These are phyloP conservation scores for Metschnikowia lochheadii DNA, from an alignment of 805 yeast species.

Conservation along the genomic window DNA sequence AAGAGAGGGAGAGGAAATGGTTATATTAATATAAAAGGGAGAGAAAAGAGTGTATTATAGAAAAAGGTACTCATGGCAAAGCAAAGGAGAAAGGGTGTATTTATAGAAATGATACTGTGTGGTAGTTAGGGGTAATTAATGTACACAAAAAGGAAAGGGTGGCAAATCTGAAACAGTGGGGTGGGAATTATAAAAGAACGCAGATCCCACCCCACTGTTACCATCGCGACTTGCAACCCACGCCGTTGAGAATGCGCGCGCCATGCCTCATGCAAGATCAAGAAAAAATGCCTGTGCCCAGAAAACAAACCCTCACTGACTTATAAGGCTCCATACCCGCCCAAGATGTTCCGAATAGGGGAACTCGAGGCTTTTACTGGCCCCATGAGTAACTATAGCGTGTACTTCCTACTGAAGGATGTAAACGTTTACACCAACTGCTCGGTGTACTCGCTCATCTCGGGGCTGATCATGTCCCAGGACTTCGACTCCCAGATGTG, in stretches of 20 bases:
- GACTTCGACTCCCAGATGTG: conserved; percentile 17
- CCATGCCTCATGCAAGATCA: conserved; percentile 3
- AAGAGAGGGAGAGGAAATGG: too few relatives aligned
- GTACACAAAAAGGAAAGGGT: not conserved
- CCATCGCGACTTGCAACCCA: not conserved
- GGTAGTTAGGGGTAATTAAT: too few relatives aligned
- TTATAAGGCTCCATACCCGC: not conserved
- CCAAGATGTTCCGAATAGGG: not conserved
- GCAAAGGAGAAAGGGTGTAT: not conserved
- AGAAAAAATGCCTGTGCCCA: conserved; percentile 5
- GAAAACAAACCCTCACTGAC: not conserved
- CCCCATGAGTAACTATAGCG: conserved; percentile 18
- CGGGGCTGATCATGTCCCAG: conserved; percentile 26
- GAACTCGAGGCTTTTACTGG: conserved; percentile 1
- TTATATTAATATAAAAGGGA: too few relatives aligned
- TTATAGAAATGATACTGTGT: too few relatives aligned
- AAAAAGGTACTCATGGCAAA: not conserved
- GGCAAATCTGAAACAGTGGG: not conserved
- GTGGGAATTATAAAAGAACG: too few relatives aligned
- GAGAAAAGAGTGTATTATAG: too few relatives aligned
- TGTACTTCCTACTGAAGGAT: conserved; percentile 17
- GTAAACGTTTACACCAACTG: conserved; percentile 35
- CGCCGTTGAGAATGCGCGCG: not conserved
- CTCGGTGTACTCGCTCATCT: conserved; percentile 35
- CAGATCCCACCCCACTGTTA: not conserved